Evolutionary conservation across 495 filamentous ascomycete species (phyloP), one percentile per base, ranked within the genome.

Genomic region (Cercophora sp.): DNA sequence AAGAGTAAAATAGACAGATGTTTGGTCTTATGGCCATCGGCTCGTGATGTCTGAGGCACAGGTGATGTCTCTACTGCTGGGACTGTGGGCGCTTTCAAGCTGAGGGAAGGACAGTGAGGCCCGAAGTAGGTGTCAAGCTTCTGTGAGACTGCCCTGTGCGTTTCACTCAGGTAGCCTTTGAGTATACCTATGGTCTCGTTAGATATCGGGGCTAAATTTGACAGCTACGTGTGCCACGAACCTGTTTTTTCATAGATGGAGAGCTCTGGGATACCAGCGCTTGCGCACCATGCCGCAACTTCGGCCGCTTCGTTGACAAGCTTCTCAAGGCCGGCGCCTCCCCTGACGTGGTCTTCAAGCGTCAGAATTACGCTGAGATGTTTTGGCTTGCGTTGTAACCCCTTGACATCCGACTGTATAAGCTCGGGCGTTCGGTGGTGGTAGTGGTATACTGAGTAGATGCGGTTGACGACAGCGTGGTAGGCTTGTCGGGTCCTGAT

Each of bases 381-480:
- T 47, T 85, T 75, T 2, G 93, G 93, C 39, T 96, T 58, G 51
- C 84, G 76, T 32, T 71, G 77, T 49, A 92, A 73, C 2, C 72
- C 77, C 59, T 80, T 85, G n/a, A 96, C 87, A 74, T 98, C 93
- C 54, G 85, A 81, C 58, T 82, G 79, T 57, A 99, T 94, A 52
- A 95, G 76, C 71, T 95, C 88, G 15, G 93, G 93, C 1, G 91
- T 92, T 37, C 87, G 84, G 69, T 97, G 91, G 67, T 97, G 94
- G 70, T 99, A 88, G 61, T 90, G 87, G 20, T 91, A 76, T 54
- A 97, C 75, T 9, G 89, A 85, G 56, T 90, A 77, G 48, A 91
- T 68, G 23, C 84, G 84, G 63, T 91, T 83, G 40, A 82, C 70
- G 29, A 93, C 74, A 20, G 82, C 82, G 68, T 91, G 87, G 63